phyloP scores from a whole-genome alignment of 805 yeast genomes.

The Yarrowia alimentaria region DNA sequence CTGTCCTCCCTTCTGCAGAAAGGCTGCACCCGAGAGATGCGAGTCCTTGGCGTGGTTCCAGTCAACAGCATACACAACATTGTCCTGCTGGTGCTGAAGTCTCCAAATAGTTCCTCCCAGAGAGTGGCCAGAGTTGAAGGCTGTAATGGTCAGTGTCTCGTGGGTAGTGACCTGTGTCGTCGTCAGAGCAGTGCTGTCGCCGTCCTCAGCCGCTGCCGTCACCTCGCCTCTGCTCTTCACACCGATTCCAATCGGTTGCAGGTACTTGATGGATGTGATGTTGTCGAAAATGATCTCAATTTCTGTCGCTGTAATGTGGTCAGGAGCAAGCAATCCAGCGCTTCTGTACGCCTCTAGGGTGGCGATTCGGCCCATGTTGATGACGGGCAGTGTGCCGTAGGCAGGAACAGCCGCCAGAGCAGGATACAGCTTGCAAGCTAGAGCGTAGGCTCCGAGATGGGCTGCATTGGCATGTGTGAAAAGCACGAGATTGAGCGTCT shows the following conservation, averaged over 20 bases:
- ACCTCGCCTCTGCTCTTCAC: constrained; percentile 21
- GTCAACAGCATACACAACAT: constrained; percentile 80
- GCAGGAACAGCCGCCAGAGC: constrained; percentile 64
- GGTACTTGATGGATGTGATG: constrained; percentile 66
- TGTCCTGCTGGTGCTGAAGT: constrained; percentile 68
- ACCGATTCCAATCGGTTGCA: constrained; percentile 62
- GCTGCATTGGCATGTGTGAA: constrained; percentile 85
- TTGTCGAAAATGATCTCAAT: constrained; percentile 78
- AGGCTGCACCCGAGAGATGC: constrained; percentile 70
- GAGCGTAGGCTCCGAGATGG: constrained; percentile 75
- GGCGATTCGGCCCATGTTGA: constrained; percentile 79
- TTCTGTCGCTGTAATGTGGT: constrained; percentile 63
- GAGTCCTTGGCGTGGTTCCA: constrained; percentile 95
- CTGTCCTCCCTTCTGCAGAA: constrained; percentile 52
- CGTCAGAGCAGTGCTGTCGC: constrained; percentile 18
- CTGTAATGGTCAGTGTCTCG: constrained; percentile 55
- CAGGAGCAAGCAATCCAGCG: constrained; percentile 65
- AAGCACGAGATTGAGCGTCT: constrained; percentile 51
- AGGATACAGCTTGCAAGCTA: constrained; percentile 57
- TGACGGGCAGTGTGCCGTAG: constrained; percentile 86
- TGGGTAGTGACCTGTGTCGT: constrained; percentile 21
- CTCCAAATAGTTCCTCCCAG: constrained; percentile 94
- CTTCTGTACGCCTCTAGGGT: constrained; percentile 80
- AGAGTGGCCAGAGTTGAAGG: constrained; percentile 87
- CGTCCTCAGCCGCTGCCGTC: constrained; percentile 28